A percentile compares a stretch with the other conserved stretches of the same genome.
phyloP scores from a whole-genome alignment of 2,329 filamentous ascomycete species.

The Ceratocystis alfenasii region DNA sequence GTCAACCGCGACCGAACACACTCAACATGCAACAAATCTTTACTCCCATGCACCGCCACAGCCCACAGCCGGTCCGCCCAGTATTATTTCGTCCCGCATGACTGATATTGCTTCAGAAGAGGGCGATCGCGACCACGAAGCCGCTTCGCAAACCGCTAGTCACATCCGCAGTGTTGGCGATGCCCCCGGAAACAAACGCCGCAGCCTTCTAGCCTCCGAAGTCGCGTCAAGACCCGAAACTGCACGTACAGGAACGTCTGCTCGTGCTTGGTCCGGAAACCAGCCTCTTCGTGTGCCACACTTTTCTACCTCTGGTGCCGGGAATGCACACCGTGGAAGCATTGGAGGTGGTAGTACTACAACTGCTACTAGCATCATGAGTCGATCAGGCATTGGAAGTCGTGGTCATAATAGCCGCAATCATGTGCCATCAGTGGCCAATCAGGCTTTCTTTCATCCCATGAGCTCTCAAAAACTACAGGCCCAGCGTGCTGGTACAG shows the following conservation, averaged over 20 bases:
- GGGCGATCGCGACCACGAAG: conserved; percentile 34
- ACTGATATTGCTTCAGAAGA: conserved; percentile 52
- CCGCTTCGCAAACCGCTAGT: conserved; percentile 14
- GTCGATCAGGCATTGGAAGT: conserved; percentile 15
- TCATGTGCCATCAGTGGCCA: conserved; percentile 80
- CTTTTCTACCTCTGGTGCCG: conserved; percentile 36
- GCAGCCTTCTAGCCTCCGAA: conserved; percentile 34
- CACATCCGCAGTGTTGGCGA: conserved; percentile 21
- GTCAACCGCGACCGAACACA: conserved; percentile 30
- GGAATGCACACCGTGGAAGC: conserved; percentile 16
- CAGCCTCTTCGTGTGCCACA: conserved; percentile 45
- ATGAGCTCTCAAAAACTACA: conserved; percentile 95
- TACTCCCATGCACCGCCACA: conserved; percentile 33
- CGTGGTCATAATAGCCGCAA: conserved; percentile 46
- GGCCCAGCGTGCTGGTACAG: conserved; percentile 53
- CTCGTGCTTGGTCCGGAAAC: conserved; percentile 42
- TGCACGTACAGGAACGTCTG: conserved; percentile 39
- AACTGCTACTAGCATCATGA: conserved; percentile 11
- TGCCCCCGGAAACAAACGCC: conserved; percentile 30
- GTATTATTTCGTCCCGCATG: conserved; percentile 61
- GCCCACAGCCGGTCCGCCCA: conserved; percentile 42
- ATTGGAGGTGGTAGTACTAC: conserved; percentile 18
- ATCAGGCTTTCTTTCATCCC: conserved; percentile 84
- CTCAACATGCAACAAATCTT: neutral
- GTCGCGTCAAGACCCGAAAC: conserved; percentile 42